Conservation (phyloP, 352 stramenopile genomes). For the Blastocystis sp. region DNA sequence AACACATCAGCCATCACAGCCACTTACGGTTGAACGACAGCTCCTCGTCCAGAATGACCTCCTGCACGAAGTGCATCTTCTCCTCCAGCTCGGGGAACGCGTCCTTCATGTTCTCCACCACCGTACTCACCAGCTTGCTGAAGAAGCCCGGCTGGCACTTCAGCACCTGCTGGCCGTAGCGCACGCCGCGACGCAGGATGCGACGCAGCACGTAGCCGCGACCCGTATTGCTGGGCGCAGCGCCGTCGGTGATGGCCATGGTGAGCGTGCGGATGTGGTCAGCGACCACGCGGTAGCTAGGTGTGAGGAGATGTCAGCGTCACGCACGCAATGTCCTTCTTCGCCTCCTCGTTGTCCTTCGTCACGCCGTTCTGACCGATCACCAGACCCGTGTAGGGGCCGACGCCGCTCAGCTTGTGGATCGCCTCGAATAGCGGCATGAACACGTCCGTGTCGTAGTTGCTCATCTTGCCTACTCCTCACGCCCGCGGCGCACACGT, state of each 20-base stretch:
- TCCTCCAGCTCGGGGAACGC: constrained; percentile 92
- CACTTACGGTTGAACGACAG: constrained; percentile 85
- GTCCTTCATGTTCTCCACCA: constrained; percentile 89
- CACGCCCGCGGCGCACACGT: not conserved
- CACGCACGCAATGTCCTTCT: constrained; percentile 84
- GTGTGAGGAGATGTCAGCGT: not conserved
- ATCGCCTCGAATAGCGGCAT: constrained; percentile 92
- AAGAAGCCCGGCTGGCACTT: constrained; percentile 92
- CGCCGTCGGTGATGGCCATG: constrained; percentile 96
- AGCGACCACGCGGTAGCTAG: constrained; percentile 90
- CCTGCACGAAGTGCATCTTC: constrained; percentile 87
- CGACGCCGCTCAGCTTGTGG: constrained; percentile 82
- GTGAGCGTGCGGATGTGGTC: constrained; percentile 96
- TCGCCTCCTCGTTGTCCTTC: constrained; percentile 83
- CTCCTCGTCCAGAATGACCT: constrained; percentile 95
- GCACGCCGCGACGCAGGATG: constrained; percentile 93
- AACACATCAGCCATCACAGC: constrained; percentile 58
- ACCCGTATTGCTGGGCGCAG: constrained; percentile 93
- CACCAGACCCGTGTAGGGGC: constrained; percentile 82
- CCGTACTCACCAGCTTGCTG: constrained; percentile 87
- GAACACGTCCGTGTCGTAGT: constrained; percentile 99
- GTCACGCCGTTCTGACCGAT: constrained; percentile 77
- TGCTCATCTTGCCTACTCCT: constrained; percentile 83
- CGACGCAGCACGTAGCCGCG: constrained; percentile 96
- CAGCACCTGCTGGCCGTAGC: constrained; percentile 96